Percentiles rank a stretch among this genome's conserved stretches.
These are phyloP conservation scores for Penicillium bialowiezense DNA, from an alignment of 495 filamentous ascomycete species.

Conservation along the genomic window DNA sequence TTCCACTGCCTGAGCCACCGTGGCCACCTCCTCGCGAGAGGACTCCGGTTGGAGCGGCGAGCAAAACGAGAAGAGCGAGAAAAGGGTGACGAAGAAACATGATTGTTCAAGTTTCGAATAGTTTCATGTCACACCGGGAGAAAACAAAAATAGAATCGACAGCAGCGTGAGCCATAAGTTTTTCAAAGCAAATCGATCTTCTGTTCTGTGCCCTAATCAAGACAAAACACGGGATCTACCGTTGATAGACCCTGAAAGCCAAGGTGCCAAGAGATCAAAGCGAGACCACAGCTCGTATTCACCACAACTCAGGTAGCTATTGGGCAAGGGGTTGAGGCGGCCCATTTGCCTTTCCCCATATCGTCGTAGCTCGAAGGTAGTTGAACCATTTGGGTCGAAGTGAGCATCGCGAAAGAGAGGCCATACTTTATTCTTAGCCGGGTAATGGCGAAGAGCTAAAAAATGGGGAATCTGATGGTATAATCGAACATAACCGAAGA, in stretches of 20 bases:
- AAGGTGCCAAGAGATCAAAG: conserved; percentile 1
- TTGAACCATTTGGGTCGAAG: too few species aligned
- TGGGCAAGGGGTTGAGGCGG: too few species aligned
- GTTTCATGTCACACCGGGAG: neutral
- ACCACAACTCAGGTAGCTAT: too few species aligned
- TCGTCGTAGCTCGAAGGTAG: too few species aligned
- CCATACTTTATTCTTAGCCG: too few species aligned
- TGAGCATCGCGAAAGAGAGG: too few species aligned
- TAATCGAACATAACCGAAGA: too few species aligned
- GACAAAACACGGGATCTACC: neutral
- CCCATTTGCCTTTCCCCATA: too few species aligned
- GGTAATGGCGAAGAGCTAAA: too few species aligned
- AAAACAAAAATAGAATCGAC: neutral
- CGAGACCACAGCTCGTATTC: conserved; percentile 1
- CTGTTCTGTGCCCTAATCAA: neutral
- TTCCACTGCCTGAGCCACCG: neutral
- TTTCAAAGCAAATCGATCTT: neutral
- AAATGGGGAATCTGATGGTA: too few species aligned
- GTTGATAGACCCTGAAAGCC: conserved; percentile 2
- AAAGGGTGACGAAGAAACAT: conserved; percentile 2
- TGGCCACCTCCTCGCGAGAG: neutral
- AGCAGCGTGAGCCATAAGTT: neutral
- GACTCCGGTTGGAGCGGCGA: neutral
- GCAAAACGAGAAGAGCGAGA: neutral
- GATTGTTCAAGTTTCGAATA: neutral